phyloP scores from a whole-genome alignment of 805 yeast species.

The Candida ipomoeae region DNA sequence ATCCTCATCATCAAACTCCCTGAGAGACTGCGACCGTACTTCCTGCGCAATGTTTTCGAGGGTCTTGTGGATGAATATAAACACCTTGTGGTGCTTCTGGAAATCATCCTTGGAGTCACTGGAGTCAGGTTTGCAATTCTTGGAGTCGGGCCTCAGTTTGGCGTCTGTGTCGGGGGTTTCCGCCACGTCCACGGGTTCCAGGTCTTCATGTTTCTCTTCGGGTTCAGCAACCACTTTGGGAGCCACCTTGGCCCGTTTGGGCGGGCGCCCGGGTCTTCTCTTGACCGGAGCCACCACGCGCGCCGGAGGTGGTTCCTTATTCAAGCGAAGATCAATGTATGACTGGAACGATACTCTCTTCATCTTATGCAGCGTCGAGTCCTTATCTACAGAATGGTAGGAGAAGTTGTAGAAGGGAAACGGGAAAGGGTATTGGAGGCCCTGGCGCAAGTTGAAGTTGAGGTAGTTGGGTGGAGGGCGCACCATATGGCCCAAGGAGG shows the following conservation, averaged over 20 bases:
- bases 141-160: neutral
- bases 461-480: constrained; percentile 38
- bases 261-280: neutral
- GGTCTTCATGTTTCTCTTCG: neutral
- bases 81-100: constrained; percentile 8
- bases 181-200: neutral
- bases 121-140: neutral
- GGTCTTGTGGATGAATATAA: constrained; percentile 7
- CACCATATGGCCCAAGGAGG: constrained; percentile 37
- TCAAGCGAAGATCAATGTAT: constrained; percentile 34
- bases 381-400: constrained; percentile 34
- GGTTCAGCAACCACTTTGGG: neutral
- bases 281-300: neutral
- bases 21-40: neutral
- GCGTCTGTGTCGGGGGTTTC: neutral
- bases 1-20: constrained; percentile 11
- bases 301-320: constrained; percentile 9
- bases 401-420: constrained; percentile 44
- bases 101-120: constrained; percentile 3
- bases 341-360: constrained; percentile 27
- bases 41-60: constrained; percentile 8
- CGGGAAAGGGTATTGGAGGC: constrained; percentile 43
- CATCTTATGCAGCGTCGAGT: constrained; percentile 22
- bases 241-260: neutral
- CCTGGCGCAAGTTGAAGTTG: constrained; percentile 33